Evolutionary conservation across 306 rosid genomes (phyloP).

Genomic region (Amphicarpaea edgeworthii): DNA sequence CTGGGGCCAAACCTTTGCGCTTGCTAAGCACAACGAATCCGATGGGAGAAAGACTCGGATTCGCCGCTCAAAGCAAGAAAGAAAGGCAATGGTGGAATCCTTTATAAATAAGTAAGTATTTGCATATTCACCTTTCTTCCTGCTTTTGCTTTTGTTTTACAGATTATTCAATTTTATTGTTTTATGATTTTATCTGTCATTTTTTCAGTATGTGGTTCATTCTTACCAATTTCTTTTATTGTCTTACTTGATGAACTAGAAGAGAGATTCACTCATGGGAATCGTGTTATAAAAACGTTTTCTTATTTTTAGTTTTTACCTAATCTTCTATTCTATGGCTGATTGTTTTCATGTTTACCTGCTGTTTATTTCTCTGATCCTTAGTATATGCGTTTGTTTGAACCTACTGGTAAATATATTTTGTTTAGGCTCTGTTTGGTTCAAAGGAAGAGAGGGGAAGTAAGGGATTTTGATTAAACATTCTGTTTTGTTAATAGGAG

Average conservation of each 20-base stretch:
- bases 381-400: no score
- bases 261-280: no score
- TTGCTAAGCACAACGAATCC: constrained; percentile 81
- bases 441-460: not conserved
- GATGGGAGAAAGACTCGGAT: constrained; percentile 81
- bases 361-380: not conserved
- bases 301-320: no score
- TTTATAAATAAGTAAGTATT: constrained; percentile 86
- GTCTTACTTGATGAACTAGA: no score
- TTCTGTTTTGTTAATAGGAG: not conserved
- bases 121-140: not conserved
- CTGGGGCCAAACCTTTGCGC: constrained; percentile 90
- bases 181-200: not conserved
- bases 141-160: constrained; percentile 2
- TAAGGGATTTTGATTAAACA: not conserved
- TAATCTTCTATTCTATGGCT: no score
- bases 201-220: no score
- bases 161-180: not conserved
- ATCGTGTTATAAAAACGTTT: no score
- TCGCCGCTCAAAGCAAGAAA: constrained; percentile 89
- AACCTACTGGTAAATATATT: no score
- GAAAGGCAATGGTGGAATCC: constrained; percentile 89
- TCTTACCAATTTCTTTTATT: no score
- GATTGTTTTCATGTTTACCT: not conserved
- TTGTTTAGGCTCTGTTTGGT: not conserved